Conservation (phyloP, 768 basidiomycete genomes). For the Serendipita vermifera region DNA sequence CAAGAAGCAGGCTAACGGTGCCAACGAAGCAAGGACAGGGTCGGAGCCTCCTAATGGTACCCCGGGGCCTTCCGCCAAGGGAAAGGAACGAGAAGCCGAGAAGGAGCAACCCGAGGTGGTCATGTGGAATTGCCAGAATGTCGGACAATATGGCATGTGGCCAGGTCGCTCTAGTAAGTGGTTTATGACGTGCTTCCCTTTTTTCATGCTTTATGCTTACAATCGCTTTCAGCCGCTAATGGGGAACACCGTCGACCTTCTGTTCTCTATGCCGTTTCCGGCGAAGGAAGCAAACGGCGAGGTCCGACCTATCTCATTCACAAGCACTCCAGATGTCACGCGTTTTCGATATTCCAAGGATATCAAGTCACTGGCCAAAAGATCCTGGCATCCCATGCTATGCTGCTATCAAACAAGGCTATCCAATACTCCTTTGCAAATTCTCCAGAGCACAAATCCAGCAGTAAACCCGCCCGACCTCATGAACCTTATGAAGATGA, state of each 20-base stretch:
- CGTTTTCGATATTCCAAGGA: slow-evolving; percentile 61
- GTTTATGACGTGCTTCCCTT: too few relatives aligned
- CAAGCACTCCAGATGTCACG: slow-evolving; percentile 66
- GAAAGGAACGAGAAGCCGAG: neutral
- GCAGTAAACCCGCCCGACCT: neutral
- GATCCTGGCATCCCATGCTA: slow-evolving; percentile 24
- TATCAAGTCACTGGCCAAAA: slow-evolving; percentile 4
- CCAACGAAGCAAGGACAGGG: neutral
- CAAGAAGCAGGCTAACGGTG: neutral
- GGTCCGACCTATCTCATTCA: slow-evolving; percentile 62
- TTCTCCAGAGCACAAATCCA: neutral
- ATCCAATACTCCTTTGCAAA: slow-evolving; percentile 32
- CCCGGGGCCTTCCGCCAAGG: neutral
- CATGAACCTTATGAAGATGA: slow-evolving; percentile 10
- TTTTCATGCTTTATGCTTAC: too few relatives aligned
- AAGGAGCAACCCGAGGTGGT: slow-evolving; percentile 6
- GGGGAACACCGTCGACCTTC: neutral
- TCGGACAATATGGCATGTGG: slow-evolving; percentile 8
- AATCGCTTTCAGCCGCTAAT: neutral
- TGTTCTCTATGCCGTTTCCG: slow-evolving; percentile 2
- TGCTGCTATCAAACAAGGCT: slow-evolving; percentile 56
- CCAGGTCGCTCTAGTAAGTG: slow-evolving; percentile 1
- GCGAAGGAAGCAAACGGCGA: slow-evolving; percentile 27
- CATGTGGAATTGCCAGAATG: slow-evolving; percentile 8
- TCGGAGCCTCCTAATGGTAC: neutral